These are phyloP conservation scores for Papilionanthe hybrid DNA, from an alignment of 116 monocot genomes.

Conservation along the genomic window DNA sequence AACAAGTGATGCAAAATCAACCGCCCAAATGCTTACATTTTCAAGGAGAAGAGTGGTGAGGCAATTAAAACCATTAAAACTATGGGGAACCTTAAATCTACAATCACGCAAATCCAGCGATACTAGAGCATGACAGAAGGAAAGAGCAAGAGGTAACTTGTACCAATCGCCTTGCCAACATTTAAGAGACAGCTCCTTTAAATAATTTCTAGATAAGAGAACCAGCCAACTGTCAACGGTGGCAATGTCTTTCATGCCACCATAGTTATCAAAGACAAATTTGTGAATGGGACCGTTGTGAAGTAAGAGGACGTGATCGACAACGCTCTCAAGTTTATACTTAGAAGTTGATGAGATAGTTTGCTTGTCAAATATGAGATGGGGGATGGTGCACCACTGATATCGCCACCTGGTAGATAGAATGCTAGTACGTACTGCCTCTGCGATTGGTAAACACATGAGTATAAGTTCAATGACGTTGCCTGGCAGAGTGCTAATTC, in stretches of 20 bases:
- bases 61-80: not conserved
- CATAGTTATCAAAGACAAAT: constrained; percentile 3
- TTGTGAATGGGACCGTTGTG: constrained; percentile 5
- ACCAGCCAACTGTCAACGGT: not conserved
- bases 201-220: constrained; percentile 2
- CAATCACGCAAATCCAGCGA: constrained; percentile 8
- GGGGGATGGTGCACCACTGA: constrained; percentile 9
- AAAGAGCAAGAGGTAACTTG: not conserved
- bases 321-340: not conserved
- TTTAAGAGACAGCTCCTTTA: constrained; percentile 6
- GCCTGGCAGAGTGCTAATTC: constrained; percentile 11
- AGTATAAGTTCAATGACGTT: constrained; percentile 6
- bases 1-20: not conserved
- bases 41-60: not conserved
- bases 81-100: not conserved
- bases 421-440: constrained; percentile 5
- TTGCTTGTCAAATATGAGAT: constrained; percentile 9
- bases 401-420: constrained; percentile 10
- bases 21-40: constrained; percentile 1
- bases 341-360: not conserved
- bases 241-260: not conserved
- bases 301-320: constrained; percentile 12
- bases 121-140: not conserved
- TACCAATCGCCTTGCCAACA: not conserved
- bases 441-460: constrained; percentile 7